A percentile compares a stretch with the other conserved stretches of the same genome.
phyloP scores from a whole-genome alignment of 805 yeast species.

The Ogataea allantospora region DNA sequence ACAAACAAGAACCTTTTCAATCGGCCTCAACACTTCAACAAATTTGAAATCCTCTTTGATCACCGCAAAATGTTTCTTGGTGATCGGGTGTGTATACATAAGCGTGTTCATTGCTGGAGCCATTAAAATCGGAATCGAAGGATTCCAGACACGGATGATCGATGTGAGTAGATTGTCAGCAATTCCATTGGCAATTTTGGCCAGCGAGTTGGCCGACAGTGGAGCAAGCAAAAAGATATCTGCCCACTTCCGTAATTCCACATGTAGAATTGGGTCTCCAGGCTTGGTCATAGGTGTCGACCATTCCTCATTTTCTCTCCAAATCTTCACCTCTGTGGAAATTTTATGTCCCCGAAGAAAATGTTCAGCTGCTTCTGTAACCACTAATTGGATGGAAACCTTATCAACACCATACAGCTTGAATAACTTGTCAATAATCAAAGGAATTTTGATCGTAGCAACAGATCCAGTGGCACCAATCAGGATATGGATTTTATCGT shows the following conservation, averaged over 20 bases:
- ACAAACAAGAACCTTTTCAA: constrained; percentile 90
- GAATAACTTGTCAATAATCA: constrained; percentile 81
- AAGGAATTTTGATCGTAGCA: constrained; percentile 90
- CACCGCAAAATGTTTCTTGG: constrained; percentile 75
- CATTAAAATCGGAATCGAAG: constrained; percentile 78
- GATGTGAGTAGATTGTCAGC: constrained; percentile 91
- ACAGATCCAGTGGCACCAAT: constrained; percentile 96
- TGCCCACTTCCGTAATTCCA: constrained; percentile 95
- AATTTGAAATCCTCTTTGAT: constrained; percentile 91
- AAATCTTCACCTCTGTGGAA: constrained; percentile 70
- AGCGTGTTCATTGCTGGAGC: constrained; percentile 97
- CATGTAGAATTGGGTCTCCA: constrained; percentile 93
- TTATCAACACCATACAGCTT: constrained; percentile 72
- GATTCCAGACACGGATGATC: constrained; percentile 94
- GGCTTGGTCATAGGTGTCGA: constrained; percentile 53
- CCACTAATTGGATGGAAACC: constrained; percentile 80
- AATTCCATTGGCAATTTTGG: constrained; percentile 85
- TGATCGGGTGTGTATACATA: constrained; percentile 85
- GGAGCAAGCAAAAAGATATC: constrained; percentile 94
- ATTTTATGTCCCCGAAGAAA: constrained; percentile 58
- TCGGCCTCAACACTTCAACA: constrained; percentile 91
- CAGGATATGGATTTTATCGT: constrained; percentile 81
- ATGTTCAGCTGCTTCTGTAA: constrained; percentile 82
- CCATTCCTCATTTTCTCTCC: constrained; percentile 98
- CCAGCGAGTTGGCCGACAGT: constrained; percentile 84